Evolutionary conservation across 2,329 filamentous ascomycete genomes (phyloP).

Genomic region (Nannizziopsis barbatae): DNA sequence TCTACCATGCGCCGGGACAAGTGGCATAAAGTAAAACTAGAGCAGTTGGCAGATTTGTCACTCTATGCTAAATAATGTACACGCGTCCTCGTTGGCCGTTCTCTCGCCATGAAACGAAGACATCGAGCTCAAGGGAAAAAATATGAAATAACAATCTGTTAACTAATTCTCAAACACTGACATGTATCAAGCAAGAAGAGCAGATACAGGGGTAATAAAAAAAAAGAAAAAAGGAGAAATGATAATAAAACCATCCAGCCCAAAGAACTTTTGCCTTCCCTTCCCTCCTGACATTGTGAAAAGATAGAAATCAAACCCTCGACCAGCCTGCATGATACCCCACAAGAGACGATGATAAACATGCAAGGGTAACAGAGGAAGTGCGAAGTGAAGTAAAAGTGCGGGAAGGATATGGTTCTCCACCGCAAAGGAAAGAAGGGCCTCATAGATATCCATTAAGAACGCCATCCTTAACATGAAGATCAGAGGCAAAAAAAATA

Average conservation of each 20-base stretch:
- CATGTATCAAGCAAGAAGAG: conserved; percentile 8
- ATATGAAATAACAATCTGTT: conserved; percentile 9
- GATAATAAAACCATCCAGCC: conserved; percentile 9
- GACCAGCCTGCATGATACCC: conserved; percentile 4
- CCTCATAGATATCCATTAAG: conserved; percentile 12
- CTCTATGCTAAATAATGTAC: too few relatives aligned
- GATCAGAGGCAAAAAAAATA: conserved; percentile 9
- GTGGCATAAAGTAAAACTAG: too few relatives aligned
- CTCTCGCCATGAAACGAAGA: too few relatives aligned
- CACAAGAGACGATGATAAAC: conserved; percentile 6
- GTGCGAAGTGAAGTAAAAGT: conserved; percentile 7
- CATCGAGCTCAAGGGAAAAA: too few relatives aligned
- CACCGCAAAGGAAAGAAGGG: conserved; percentile 5
- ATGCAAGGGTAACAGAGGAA: conserved; percentile 5
- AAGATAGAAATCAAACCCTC: conserved; percentile 13
- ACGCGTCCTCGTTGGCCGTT: too few relatives aligned
- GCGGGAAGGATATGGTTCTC: conserved; percentile 6
- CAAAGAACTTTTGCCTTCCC: conserved; percentile 12
- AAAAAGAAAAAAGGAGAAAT: background rate
- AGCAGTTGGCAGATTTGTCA: too few relatives aligned
- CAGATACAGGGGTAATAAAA: background rate
- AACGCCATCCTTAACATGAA: conserved; percentile 13
- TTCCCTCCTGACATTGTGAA: conserved; percentile 12
- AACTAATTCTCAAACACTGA: conserved; percentile 9
- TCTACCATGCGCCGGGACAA: too few relatives aligned